Conservation (phyloP, 2,329 filamentous ascomycete species). For the Purpureocillium takamizusanense region DNA sequence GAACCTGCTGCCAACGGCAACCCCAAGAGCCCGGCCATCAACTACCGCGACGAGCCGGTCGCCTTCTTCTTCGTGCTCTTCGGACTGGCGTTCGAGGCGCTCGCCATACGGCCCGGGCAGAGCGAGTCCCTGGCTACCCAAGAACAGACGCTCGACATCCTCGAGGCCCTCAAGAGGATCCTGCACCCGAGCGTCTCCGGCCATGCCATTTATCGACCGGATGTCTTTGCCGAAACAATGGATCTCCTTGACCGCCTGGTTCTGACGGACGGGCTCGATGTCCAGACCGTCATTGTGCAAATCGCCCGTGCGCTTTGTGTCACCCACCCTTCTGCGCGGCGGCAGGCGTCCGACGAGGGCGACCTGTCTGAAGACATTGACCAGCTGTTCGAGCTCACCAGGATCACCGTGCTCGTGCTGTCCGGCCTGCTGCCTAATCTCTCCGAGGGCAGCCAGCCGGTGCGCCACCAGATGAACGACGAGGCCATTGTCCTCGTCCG, state of each 20-base stretch:
- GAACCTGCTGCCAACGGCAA: conserved; percentile 38
- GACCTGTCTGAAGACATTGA: conserved; percentile 95
- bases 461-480: conserved; percentile 73
- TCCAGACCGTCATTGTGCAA: conserved; percentile 88
- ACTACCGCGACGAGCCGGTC: conserved; percentile 94
- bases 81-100: conserved; percentile 89
- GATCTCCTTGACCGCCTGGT: conserved; percentile 88
- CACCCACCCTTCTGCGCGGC: conserved; percentile 78
- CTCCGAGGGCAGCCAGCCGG: conserved; percentile 54
- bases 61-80: conserved; percentile 99
- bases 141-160: conserved; percentile 77
- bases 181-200: conserved; percentile 89
- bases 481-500: conserved; percentile 76
- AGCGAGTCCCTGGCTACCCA: conserved; percentile 51
- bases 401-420: conserved; percentile 90
- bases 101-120: conserved; percentile 64
- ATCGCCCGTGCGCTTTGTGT: conserved; percentile 87
- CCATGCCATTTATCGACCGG: conserved; percentile 91
- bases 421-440: conserved; percentile 81
- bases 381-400: conserved; percentile 91
- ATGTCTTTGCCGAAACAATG: conserved; percentile 95
- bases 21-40: conserved; percentile 69
- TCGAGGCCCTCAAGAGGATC: conserved; percentile 90
- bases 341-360: conserved; percentile 47
- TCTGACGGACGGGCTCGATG: conserved; percentile 78